Base-by-base conservation (phyloP, 2,329 filamentous ascomycete genomes). In the Myriosclerotinia curreyana region DNA sequence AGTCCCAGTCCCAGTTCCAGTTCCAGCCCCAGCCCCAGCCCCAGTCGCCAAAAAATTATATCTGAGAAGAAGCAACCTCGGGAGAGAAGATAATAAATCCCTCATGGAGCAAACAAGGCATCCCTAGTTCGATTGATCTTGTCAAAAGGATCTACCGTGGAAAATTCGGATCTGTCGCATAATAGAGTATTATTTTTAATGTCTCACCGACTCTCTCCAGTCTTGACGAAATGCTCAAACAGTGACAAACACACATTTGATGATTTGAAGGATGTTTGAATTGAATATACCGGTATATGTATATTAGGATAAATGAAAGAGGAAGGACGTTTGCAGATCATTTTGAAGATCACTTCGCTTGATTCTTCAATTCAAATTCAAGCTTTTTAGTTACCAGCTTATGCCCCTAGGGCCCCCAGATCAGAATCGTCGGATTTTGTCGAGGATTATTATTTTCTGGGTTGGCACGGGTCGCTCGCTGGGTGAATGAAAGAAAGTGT, bases 381-480 rank as follows among this genome's bases (percentile, higher is more conserved):
- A 58, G 54, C 54, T 46, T 58, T 54, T 38, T 54, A 2, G 44
- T n/a, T n/a, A 38, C 12, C 36, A 9, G 12, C 12, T 11, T 38
- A 14, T 38, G 9, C 36, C 36, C 12, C 9, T n/a, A n/a, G n/a
- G n/a, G n/a, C n/a, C n/a, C n/a, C n/a, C n/a, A n/a, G n/a, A n/a
- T n/a, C n/a, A n/a, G n/a, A n/a, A n/a, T n/a, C n/a, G n/a, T n/a
- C n/a, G n/a, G n/a, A n/a, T n/a, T n/a, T 9, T 20, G 31, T 22
- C 31, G 20, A 52, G n/a, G 34, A 11, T 53, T 22, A 14, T 20
- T 20, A 17, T 15, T 53, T 53, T 25, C 53, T 44, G 53, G 53
- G 53, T 44, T 58, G 54, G 54, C 54, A 58, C 42, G 6, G 54
- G 54, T 46, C 28, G 28, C 7, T 46, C 28, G 28, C 7, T 36